Conservation (phyloP, 208 protist species). For the Willaertia magna region DNA sequence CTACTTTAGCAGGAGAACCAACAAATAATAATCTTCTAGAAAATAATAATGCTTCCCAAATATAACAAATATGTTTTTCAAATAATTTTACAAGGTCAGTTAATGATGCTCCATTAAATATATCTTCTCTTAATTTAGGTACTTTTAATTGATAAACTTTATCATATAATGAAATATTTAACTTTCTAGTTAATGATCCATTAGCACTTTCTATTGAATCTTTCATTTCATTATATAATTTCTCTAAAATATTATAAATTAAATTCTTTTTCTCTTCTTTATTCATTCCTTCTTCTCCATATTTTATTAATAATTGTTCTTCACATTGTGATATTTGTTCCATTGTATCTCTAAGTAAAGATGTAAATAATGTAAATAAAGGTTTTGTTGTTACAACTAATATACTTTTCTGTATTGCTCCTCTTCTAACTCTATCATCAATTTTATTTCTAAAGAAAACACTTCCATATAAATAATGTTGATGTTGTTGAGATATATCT, state of each 20-base stretch:
- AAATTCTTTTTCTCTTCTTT: too few species aligned
- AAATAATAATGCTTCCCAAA: neutral
- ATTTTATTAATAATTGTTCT: neutral
- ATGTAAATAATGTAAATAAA: neutral
- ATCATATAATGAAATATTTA: neutral
- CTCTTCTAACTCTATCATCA: neutral
- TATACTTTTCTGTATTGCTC: conserved; percentile 2
- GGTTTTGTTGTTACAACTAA: neutral
- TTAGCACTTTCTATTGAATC: neutral
- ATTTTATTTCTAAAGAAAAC: conserved; percentile 1
- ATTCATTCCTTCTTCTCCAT: neutral
- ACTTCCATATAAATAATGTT: conserved; percentile 3
- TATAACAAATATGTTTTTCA: neutral
- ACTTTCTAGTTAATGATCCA: neutral
- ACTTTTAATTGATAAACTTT: neutral
- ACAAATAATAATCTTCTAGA: neutral
- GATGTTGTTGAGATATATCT: neutral
- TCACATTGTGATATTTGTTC: neutral
- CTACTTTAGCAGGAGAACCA: neutral
- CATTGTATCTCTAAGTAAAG: neutral
- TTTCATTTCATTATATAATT: neutral
- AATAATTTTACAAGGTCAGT: neutral
- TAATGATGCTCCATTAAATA: neutral
- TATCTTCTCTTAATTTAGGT: neutral
- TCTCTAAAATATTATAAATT: neutral